These are phyloP conservation scores for Globisporangium spiculum DNA, from an alignment of 352 stramenopile species.

Conservation along the genomic window DNA sequence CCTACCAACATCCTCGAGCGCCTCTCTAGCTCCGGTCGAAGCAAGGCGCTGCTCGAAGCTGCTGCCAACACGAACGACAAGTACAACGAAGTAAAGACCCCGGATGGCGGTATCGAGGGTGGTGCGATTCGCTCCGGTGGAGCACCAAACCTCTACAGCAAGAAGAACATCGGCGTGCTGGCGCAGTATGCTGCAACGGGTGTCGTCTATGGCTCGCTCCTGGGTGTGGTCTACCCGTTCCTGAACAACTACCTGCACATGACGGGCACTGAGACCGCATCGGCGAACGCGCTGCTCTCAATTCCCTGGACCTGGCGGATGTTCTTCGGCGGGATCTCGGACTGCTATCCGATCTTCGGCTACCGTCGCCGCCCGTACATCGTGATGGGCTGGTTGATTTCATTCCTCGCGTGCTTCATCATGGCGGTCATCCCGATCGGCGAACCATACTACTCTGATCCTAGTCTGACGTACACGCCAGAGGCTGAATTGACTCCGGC, in stretches of 20 bases:
- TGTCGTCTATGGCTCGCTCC: conserved; percentile 23
- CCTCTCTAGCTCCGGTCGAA: background rate
- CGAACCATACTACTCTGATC: conserved; percentile 12
- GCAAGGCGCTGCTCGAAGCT: background rate
- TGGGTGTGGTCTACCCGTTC: conserved; percentile 15
- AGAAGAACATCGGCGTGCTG: background rate
- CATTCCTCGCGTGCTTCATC: conserved; percentile 13
- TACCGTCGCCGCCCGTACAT: conserved; percentile 44
- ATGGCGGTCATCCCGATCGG: conserved; percentile 18
- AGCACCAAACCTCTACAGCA: background rate
- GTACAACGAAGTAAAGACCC: background rate
- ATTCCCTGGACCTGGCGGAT: conserved; percentile 60
- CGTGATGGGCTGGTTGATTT: conserved; percentile 28
- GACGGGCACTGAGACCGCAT: conserved; percentile 16
- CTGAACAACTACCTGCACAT: conserved; percentile 27
- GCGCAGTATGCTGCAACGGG: conserved; percentile 10
- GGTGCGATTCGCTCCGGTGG: background rate
- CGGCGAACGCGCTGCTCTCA: conserved; percentile 19
- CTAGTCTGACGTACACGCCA: background rate
- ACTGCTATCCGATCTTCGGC: conserved; percentile 33
- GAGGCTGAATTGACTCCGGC: background rate
- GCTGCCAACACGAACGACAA: background rate
- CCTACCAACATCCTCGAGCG: background rate
- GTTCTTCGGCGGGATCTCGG: conserved; percentile 45
- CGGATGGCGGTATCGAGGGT: background rate